phyloP scores from a whole-genome alignment of 306 rosid genomes.

The Herpetospermum pedunculosum region DNA sequence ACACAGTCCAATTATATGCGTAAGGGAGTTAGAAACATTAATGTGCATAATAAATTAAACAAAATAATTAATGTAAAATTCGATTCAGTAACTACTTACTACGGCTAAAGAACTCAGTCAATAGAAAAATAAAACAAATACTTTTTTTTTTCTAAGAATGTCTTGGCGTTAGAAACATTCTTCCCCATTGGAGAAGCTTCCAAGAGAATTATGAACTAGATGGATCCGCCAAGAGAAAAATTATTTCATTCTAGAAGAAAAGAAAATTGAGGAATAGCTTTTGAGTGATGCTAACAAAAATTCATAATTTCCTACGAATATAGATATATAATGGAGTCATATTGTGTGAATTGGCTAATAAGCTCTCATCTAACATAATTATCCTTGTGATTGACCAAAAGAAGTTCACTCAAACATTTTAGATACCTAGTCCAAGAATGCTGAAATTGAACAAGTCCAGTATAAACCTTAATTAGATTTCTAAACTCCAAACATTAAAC shows the following conservation, averaged over 20 bases:
- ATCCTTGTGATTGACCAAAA: neutral
- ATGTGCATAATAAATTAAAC: too few relatives aligned
- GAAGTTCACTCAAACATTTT: neutral
- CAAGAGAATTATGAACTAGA: conserved; percentile 94
- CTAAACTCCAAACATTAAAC: neutral
- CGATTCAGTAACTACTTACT: neutral
- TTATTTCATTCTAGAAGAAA: neutral
- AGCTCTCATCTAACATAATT: neutral
- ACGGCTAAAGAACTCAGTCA: too few relatives aligned
- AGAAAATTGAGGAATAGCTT: neutral
- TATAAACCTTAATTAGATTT: neutral
- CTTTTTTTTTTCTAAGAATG: too few relatives aligned
- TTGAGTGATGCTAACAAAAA: neutral
- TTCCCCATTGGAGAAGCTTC: too few relatives aligned
- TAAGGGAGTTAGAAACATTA: too few relatives aligned
- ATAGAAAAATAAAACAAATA: too few relatives aligned
- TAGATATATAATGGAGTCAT: neutral
- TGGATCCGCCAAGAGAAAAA: conserved; percentile 60
- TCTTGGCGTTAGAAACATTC: too few relatives aligned
- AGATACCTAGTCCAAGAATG: neutral
- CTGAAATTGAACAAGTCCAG: neutral
- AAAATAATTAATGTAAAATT: too few relatives aligned
- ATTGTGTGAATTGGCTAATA: neutral
- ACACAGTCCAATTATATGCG: too few relatives aligned
- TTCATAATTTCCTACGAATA: neutral